Base-by-base conservation (phyloP, 192 early-diverging fungal species). In the Coemansia sp. region DNA sequence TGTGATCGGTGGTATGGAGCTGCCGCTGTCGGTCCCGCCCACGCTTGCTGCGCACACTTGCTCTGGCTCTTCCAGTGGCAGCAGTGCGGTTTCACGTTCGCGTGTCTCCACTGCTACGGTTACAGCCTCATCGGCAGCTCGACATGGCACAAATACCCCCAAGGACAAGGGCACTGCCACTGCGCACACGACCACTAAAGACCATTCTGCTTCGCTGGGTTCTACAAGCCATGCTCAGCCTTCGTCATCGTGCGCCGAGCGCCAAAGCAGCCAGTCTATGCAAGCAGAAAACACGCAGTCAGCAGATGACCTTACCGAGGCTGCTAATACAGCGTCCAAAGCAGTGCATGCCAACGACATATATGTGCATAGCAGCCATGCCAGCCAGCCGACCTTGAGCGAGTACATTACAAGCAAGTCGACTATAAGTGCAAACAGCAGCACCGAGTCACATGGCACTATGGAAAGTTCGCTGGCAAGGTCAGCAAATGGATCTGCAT, bases 11-110 rank as follows among this genome's bases (percentile, higher is more conserved):
- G 75, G 69, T 23, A 48, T 78, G 21, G 69, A 78, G 60, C 60
- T 78, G 32, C 75, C 75, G 8, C 55, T 78, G 56, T 61, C 75
- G 10, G 75, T 78, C 11, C 75, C 75, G 17, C 75, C 75, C 6
- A 78, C 75, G 9, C 61, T 78, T 40, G 75, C 75, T 6, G 69
- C 54, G 5, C 73, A 76, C 51, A 30, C 60, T 39, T 55, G 48
- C 18, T 16, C 16, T 6, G 51, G 50, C 10, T 11, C 61, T 14
- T 6, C 50, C 14, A 17, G 18, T 7, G 49, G 26, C 15, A 52
- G 38, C 6, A 23, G 45, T 12, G 43, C 55, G 7, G 15, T 39
- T 26, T 2, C 46, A 1, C 32, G 15, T 11, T 18, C 26, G 0
- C 58, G 59, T 4, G 67, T 76, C 16, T 57, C 67, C 4, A 66